Evolutionary conservation across 1,284 basidiomycete species (phyloP).

Genomic region (Phylloporus sp.): DNA sequence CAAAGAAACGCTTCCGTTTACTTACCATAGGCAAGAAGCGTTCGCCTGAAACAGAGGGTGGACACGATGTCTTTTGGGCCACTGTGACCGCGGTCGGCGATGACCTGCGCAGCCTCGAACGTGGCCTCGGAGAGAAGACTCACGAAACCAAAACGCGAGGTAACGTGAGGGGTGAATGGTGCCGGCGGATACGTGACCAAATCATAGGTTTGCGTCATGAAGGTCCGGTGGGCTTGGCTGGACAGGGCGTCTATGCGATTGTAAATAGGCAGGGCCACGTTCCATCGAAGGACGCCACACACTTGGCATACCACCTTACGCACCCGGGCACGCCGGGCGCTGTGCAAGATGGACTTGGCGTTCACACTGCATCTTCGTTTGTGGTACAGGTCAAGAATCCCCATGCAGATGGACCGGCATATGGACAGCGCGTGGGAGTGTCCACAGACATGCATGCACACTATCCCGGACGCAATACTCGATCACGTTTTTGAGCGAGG

Average conservation of each 20-base stretch:
- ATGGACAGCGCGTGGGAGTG: background rate
- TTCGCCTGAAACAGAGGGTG: conserved; percentile 53
- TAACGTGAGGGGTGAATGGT: too few relatives aligned
- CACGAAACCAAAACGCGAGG: conserved; percentile 61
- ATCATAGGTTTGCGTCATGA: too few relatives aligned
- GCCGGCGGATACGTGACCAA: too few relatives aligned
- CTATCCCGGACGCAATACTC: conserved; percentile 34
- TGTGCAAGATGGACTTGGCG: conserved; percentile 57
- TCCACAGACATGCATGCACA: conserved; percentile 40
- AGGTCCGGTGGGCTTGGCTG: conserved; percentile 46
- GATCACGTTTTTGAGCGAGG: conserved; percentile 2
- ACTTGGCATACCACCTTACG: conserved; percentile 62
- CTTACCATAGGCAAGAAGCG: conserved; percentile 67
- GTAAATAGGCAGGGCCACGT: conserved; percentile 52
- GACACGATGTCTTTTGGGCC: conserved; percentile 37
- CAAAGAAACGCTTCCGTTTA: conserved; percentile 54
- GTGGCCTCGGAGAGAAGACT: conserved; percentile 49
- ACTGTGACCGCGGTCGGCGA: conserved; percentile 55
- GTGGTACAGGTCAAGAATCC: conserved; percentile 58
- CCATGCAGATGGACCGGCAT: conserved; percentile 26
- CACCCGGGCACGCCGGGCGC: conserved; percentile 55
- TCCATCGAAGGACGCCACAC: conserved; percentile 52
- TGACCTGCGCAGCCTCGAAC: conserved; percentile 53
- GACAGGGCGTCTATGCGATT: conserved; percentile 65
- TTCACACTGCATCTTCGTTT: conserved; percentile 53